Conservation (phyloP, 768 basidiomycete genomes). For the Fibroporia radiculosa region DNA sequence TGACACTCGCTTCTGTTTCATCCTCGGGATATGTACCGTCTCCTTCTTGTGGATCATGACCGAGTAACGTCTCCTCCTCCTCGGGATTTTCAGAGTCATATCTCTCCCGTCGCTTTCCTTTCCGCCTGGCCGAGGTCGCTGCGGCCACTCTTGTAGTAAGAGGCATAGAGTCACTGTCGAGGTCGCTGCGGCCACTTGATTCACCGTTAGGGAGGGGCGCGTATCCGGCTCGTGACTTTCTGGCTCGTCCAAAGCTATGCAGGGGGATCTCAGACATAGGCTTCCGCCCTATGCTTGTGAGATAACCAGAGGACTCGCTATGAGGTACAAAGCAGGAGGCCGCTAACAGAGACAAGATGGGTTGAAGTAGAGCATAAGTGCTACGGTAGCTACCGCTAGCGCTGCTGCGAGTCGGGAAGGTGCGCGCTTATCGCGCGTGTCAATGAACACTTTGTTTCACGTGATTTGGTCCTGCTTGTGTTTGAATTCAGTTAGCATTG, state of each 20-base stretch:
- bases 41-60: slow-evolving; percentile 24
- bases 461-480: too few relatives aligned
- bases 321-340: too few relatives aligned
- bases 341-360: too few relatives aligned
- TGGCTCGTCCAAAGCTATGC: slow-evolving; percentile 44
- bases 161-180: slow-evolving; percentile 20
- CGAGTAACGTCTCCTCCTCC: slow-evolving; percentile 51
- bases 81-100: slow-evolving; percentile 62
- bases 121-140: slow-evolving; percentile 28
- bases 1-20: slow-evolving; percentile 20
- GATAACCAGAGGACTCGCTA: too few relatives aligned
- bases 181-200: slow-evolving; percentile 18
- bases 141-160: slow-evolving; percentile 26
- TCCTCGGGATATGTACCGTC: slow-evolving; percentile 32
- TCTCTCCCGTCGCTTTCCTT: slow-evolving; percentile 40
- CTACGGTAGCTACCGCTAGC: too few relatives aligned
- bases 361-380: too few relatives aligned
- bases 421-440: too few relatives aligned
- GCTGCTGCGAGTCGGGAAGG: too few relatives aligned
- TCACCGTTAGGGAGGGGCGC: slow-evolving; percentile 31
- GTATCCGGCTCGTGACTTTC: slow-evolving; percentile 41
- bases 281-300: not conserved
- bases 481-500: too few relatives aligned
- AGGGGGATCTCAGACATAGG: slow-evolving; percentile 72
- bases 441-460: too few relatives aligned